These are phyloP conservation scores for Simplicillium sp. DNA, from an alignment of 2,329 filamentous ascomycete genomes.

Conservation along the genomic window DNA sequence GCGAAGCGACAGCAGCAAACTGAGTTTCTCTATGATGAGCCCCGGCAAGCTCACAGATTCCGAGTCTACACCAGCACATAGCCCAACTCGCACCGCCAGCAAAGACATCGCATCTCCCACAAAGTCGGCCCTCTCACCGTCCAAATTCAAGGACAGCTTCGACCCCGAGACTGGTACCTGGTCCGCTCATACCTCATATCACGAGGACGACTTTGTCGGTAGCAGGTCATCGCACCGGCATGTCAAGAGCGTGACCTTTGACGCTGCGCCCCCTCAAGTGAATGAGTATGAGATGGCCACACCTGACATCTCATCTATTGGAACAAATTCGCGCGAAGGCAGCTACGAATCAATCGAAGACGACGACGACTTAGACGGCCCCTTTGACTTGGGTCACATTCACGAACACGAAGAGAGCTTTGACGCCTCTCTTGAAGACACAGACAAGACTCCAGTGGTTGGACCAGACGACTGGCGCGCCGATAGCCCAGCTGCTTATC, in stretches of 20 bases:
- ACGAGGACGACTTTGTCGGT: constrained; percentile 50
- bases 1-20: constrained; percentile 48
- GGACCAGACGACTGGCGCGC: constrained; percentile 93
- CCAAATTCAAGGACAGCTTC: constrained; percentile 56
- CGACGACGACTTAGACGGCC: constrained; percentile 54
- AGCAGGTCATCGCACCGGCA: constrained; percentile 69
- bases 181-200: constrained; percentile 54
- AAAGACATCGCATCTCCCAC: constrained; percentile 69
- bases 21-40: constrained; percentile 46
- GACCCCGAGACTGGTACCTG: constrained; percentile 60
- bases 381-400: constrained; percentile 42
- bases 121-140: constrained; percentile 77
- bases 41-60: constrained; percentile 35
- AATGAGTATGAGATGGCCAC: constrained; percentile 99
- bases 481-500: constrained; percentile 40
- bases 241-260: constrained; percentile 95
- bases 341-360: constrained; percentile 83
- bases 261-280: constrained; percentile 83
- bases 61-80: constrained; percentile 21
- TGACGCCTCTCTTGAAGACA: constrained; percentile 89
- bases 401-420: constrained; percentile 71
- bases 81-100: constrained; percentile 44
- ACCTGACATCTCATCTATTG: constrained; percentile 86
- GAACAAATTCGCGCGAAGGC: constrained; percentile 81
- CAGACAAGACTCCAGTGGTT: constrained; percentile 96